These are phyloP conservation scores for Globisporangium nunn DNA, from an alignment of 352 stramenopile genomes.

Conservation along the genomic window DNA sequence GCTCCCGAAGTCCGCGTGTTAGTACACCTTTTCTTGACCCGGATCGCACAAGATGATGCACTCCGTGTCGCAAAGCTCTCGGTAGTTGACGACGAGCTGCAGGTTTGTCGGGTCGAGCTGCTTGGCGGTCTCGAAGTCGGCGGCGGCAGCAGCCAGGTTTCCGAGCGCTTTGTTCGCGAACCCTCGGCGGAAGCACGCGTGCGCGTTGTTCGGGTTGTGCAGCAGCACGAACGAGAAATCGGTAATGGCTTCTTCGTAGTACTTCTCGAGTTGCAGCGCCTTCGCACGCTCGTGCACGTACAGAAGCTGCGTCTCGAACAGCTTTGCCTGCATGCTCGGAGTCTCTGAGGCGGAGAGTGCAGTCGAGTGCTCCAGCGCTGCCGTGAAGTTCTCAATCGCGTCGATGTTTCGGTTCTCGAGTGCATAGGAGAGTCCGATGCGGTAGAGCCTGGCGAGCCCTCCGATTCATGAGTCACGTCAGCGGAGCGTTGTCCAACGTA, in stretches of 20 bases:
- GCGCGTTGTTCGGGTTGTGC: conserved; percentile 71
- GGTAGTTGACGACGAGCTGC: conserved; percentile 75
- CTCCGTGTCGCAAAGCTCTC: conserved; percentile 57
- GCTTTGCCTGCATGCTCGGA: conserved; percentile 2
- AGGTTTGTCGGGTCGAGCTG: conserved; percentile 58
- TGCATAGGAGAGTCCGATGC: conserved; percentile 54
- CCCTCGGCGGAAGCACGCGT: conserved; percentile 76
- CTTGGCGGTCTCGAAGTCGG: conserved; percentile 69
- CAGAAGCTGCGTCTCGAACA: conserved; percentile 17
- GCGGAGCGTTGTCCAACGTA: not conserved
- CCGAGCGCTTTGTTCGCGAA: conserved; percentile 67
- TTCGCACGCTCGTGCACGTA: conserved; percentile 79
- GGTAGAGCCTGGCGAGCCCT: conserved; percentile 42
- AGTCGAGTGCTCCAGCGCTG: conserved; percentile 21
- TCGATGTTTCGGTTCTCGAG: conserved; percentile 39
- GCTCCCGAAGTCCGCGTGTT: not conserved
- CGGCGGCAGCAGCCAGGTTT: conserved; percentile 38
- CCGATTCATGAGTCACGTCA: not conserved
- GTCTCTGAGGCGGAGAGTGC: not conserved
- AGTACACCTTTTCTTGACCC: conserved; percentile 51
- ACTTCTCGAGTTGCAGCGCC: conserved; percentile 63
- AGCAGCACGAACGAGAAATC: conserved; percentile 70
- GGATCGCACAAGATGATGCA: conserved; percentile 64
- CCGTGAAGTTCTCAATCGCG: conserved; percentile 68
- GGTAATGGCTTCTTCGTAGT: conserved; percentile 56